Conservation (phyloP, 805 yeast species). For the Candida hispaniensis region DNA sequence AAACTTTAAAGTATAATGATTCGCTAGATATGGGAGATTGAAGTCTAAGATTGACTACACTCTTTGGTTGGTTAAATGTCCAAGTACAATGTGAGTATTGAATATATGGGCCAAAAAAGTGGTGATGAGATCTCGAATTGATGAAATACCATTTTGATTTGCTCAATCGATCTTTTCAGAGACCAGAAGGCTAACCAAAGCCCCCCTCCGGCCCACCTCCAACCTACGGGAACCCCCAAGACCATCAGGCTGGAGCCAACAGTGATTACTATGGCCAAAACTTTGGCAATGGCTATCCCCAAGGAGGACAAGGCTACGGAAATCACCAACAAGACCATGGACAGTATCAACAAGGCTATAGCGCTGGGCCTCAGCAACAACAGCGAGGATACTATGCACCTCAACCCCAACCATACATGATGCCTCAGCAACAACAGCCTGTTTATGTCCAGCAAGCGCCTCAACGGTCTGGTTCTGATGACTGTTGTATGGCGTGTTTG, state of each 20-base stretch:
- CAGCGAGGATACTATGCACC: slow-evolving; percentile 17
- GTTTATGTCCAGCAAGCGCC: slow-evolving; percentile 20
- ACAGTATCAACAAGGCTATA: slow-evolving; percentile 17
- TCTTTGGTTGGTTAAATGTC: too few species aligned
- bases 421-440: slow-evolving; percentile 17
- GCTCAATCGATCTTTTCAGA: too few species aligned
- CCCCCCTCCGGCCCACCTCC: slow-evolving; percentile 15
- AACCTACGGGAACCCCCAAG: slow-evolving; percentile 11
- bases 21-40: too few species aligned
- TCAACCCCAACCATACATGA: slow-evolving; percentile 16
- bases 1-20: too few species aligned
- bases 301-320: slow-evolving; percentile 15
- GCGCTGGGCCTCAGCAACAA: slow-evolving; percentile 16
- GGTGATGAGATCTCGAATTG: too few species aligned
- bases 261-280: slow-evolving; percentile 1
- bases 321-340: slow-evolving; percentile 16
- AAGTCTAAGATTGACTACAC: too few species aligned
- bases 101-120: too few species aligned
- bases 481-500: slow-evolving; percentile 19
- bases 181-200: too few species aligned
- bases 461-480: slow-evolving; percentile 14
- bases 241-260: neutral
- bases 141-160: too few species aligned
- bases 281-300: slow-evolving; percentile 16
- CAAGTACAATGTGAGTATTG: too few species aligned